These are phyloP conservation scores for Ajuga reptans DNA, from an alignment of 305 asterid species.

Conservation along the genomic window DNA sequence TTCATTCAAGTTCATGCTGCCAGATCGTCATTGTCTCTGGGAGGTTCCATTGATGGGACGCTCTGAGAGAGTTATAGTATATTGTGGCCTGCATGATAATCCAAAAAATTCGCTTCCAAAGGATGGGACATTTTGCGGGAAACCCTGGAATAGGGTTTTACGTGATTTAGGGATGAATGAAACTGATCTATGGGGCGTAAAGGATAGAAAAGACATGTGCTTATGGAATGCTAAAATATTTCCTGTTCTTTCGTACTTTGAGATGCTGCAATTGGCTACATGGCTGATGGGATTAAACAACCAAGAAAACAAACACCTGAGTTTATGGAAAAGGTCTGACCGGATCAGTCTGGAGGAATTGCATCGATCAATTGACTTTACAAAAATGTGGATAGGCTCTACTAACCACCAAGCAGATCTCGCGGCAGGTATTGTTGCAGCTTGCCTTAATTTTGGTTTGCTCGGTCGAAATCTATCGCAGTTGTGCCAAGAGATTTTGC, in stretches of 20 bases:
- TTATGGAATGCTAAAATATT: slow-evolving; percentile 91
- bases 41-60: slow-evolving; percentile 81
- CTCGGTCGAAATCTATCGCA: slow-evolving; percentile 78
- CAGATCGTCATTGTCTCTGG: slow-evolving; percentile 98
- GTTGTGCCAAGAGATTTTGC: slow-evolving; percentile 74
- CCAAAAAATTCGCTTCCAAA: slow-evolving; percentile 55
- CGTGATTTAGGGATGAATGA: slow-evolving; percentile 65
- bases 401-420: slow-evolving; percentile 80
- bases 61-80: slow-evolving; percentile 62
- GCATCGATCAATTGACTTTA: slow-evolving; percentile 76
- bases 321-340: slow-evolving; percentile 59
- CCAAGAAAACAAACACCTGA: slow-evolving; percentile 31
- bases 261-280: slow-evolving; percentile 68
- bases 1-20: slow-evolving; percentile 69
- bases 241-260: slow-evolving; percentile 59
- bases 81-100: slow-evolving; percentile 90
- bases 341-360: slow-evolving; percentile 84
- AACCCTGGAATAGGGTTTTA: slow-evolving; percentile 82
- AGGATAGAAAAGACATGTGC: slow-evolving; percentile 52
- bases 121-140: slow-evolving; percentile 89
- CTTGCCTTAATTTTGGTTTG: slow-evolving; percentile 80
- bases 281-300: slow-evolving; percentile 87
- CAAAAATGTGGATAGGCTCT: slow-evolving; percentile 67
- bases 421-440: slow-evolving; percentile 64
- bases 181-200: slow-evolving; percentile 63